Evolutionary conservation across 2,329 filamentous ascomycete species (phyloP), one percentile per base, ranked within the genome.

Genomic region (Cladosporium sp.): DNA sequence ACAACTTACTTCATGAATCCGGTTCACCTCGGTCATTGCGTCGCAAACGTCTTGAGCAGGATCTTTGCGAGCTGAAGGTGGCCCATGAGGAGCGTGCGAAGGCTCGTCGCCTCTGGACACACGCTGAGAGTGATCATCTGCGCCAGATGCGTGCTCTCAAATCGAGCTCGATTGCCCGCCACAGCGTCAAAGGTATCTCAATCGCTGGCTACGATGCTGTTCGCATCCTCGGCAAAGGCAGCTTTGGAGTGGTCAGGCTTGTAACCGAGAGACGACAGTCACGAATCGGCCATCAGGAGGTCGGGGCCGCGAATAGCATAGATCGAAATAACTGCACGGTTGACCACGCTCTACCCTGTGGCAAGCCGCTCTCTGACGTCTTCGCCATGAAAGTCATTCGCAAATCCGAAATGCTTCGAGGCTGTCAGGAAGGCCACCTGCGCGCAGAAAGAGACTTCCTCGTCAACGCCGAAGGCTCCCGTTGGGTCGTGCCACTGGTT

Each of bases 381-480:
- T 97, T 85, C 66, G 93, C 93, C 12, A 96, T 97, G 92, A 97
- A 97, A 66, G 87, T 95, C 27, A 97, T 97, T 58, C 83, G 86
- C 51, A 98, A 98, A 65, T 88, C 88, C 1, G 84, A 89, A 50
- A 97, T 96, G 91, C 77, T 97, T 49, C 82, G 84, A 11, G 93
- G 89, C 53, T 85, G 85, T 55, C 93, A 97, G 70, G 92, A 97
- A 68, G 92, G 88, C 0, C 93, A 97, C 69, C 69, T 98, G 16
- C 83, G 89, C 30, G 92, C 91, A 0, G 92, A 98, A 65, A 77
- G 92, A 57, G 93, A 97, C 61, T 94, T 97, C 57, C 77, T 98
- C 7, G 89, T 95, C 20, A 83, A 86, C 5, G 91, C 90, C 1
- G 87, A 93, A 64, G 86, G 84, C n/a, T 94, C 89, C 4, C 79